Percentiles rank a stretch among this genome's conserved stretches.
phyloP scores from a whole-genome alignment of 768 basidiomycete genomes.

The Phlebiopsis flavidoalba region DNA sequence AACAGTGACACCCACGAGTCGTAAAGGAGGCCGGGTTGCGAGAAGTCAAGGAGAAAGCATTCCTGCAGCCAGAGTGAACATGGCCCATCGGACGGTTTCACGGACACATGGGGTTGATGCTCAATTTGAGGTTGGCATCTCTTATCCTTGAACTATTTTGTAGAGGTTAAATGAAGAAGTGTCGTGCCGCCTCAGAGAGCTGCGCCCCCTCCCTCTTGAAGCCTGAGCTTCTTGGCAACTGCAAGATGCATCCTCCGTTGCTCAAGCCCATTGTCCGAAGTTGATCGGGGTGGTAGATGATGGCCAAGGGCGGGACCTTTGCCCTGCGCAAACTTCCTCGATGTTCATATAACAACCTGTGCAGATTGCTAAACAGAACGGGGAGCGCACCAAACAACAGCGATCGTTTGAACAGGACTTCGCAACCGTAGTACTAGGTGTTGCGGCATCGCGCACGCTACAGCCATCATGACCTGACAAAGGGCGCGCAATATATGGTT shows the following conservation, averaged over 20 bases:
- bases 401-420: slow-evolving; percentile 98
- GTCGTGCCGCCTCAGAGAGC: slow-evolving; percentile 84
- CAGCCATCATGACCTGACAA: slow-evolving; percentile 93
- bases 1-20: not conserved
- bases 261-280: slow-evolving; percentile 78
- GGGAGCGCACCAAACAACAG: slow-evolving; percentile 75
- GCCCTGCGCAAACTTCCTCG: slow-evolving; percentile 98
- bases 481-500: not conserved
- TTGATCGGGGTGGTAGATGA: slow-evolving; percentile 93
- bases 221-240: slow-evolving; percentile 87
- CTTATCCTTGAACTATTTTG: slow-evolving; percentile 96
- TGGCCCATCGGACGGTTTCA: slow-evolving; percentile 83
- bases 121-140: slow-evolving; percentile 99
- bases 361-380: slow-evolving; percentile 89
- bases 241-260: slow-evolving; percentile 61
- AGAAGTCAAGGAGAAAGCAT: slow-evolving; percentile 18
- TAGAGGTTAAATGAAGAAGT: slow-evolving; percentile 94
- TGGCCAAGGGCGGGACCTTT: slow-evolving; percentile 88
- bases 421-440: slow-evolving; percentile 99
- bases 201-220: slow-evolving; percentile 67
- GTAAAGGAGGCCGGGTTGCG: not conserved
- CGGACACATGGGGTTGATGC: slow-evolving; percentile 98
- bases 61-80: slow-evolving; percentile 92
- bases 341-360: slow-evolving; percentile 99
- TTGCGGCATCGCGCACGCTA: slow-evolving; percentile 83